These are phyloP conservation scores for Rosa persica DNA, from an alignment of 306 rosid species.

Conservation along the genomic window DNA sequence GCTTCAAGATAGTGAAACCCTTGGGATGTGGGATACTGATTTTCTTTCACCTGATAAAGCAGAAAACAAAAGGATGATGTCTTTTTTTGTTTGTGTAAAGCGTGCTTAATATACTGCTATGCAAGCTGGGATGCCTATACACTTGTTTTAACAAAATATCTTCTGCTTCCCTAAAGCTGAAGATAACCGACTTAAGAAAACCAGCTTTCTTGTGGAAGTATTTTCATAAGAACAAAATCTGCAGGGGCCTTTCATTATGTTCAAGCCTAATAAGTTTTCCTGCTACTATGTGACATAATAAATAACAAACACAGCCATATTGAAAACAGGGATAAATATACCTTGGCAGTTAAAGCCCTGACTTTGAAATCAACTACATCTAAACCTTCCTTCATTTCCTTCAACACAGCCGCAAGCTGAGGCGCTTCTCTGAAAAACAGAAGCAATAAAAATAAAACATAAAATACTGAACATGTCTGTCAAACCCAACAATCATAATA, in stretches of 20 bases:
- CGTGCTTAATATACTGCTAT: neutral
- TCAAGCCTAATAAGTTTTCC: neutral
- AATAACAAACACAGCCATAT: neutral
- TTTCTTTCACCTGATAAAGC: constrained; percentile 55
- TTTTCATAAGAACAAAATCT: neutral
- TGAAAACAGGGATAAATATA: constrained; percentile 15
- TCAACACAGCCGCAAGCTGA: constrained; percentile 58
- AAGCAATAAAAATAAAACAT: neutral
- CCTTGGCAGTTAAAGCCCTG: constrained; percentile 69
- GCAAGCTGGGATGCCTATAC: neutral
- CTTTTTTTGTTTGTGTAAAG: neutral
- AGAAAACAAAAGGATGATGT: constrained; percentile 3
- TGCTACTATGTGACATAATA: neutral
- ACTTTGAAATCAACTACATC: constrained; percentile 59
- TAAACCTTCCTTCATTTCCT: constrained; percentile 84
- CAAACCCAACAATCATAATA: neutral
- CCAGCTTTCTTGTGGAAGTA: neutral
- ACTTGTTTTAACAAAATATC: neutral
- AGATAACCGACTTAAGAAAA: too few species aligned
- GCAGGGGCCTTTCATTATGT: neutral
- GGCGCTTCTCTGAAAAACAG: constrained; percentile 51
- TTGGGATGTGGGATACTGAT: constrained; percentile 59
- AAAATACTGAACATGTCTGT: neutral
- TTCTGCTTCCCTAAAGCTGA: neutral
- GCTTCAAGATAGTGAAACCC: constrained; percentile 92